phyloP scores from a whole-genome alignment of 2,329 filamentous ascomycete genomes.

The Penicillium sp. region DNA sequence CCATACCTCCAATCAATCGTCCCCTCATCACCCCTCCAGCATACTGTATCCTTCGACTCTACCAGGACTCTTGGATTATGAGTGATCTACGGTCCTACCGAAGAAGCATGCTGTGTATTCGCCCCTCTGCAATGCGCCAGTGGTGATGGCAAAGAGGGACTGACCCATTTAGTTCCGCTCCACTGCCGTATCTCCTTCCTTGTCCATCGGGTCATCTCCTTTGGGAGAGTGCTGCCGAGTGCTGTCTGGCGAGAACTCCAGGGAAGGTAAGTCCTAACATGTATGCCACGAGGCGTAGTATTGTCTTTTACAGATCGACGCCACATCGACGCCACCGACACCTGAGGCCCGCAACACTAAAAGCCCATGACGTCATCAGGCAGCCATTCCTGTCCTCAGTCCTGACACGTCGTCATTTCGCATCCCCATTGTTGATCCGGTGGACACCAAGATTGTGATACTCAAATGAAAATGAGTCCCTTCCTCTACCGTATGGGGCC shows the following conservation, averaged over 20 bases:
- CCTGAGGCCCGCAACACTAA: slow-evolving; percentile 5
- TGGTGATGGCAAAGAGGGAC: background rate
- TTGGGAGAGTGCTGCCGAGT: background rate
- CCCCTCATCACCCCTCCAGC: background rate
- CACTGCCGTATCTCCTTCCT: background rate
- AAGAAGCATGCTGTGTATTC: background rate
- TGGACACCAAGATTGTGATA: background rate
- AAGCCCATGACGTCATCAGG: slow-evolving; percentile 8
- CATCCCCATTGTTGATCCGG: slow-evolving; percentile 1
- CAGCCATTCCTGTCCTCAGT: slow-evolving; percentile 9
- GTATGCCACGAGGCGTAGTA: background rate
- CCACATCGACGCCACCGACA: slow-evolving; percentile 4
- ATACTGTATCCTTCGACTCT: too few relatives aligned
- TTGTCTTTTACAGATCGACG: too few relatives aligned
- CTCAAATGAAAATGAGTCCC: background rate
- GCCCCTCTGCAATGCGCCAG: background rate
- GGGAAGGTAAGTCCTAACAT: background rate
- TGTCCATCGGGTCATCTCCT: background rate
- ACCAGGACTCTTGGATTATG: background rate
- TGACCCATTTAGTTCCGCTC: background rate
- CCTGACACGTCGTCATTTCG: slow-evolving; percentile 1
- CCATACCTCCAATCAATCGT: background rate
- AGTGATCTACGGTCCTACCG: background rate
- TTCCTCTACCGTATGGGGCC: background rate
- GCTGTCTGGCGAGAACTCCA: background rate